Conservation (phyloP, 139 green algal species). For the Haematococcus lacustris region DNA sequence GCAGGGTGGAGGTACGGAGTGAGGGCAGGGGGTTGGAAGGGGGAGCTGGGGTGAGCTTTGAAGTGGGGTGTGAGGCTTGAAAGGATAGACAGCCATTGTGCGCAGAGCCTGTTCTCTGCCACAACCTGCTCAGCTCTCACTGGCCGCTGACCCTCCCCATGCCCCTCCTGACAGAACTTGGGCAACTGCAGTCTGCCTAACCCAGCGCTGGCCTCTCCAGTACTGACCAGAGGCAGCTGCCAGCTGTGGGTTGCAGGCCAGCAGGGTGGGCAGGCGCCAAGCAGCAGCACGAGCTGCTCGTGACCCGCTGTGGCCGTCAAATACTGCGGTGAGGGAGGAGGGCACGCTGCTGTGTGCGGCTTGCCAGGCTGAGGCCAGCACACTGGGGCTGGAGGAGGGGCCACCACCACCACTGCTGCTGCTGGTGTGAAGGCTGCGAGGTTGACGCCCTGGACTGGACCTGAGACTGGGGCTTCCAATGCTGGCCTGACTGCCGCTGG, state of each 20-base stretch:
- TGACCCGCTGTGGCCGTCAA: neutral
- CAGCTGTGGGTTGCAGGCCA: neutral
- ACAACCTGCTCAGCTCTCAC: too few relatives aligned
- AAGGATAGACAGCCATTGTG: too few relatives aligned
- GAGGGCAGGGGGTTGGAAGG: neutral
- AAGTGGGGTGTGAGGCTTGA: neutral
- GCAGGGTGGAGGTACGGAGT: neutral
- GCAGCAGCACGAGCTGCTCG: neutral
- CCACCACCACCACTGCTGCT: too few relatives aligned
- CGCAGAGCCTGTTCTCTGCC: too few relatives aligned
- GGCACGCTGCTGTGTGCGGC: neutral
- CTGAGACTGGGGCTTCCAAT: neutral
- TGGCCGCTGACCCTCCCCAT: neutral
- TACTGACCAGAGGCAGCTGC: neutral
- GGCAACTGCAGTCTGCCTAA: neutral
- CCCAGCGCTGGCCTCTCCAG: neutral
- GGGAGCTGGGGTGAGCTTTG: neutral
- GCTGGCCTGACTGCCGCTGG: neutral
- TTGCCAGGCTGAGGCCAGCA: too few relatives aligned
- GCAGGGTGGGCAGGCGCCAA: neutral
- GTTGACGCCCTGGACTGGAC: neutral
- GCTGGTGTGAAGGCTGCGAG: neutral
- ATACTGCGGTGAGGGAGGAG: neutral
- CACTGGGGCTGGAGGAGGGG: too few relatives aligned
- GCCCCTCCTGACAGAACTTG: neutral